Conservation (phyloP, 768 basidiomycete genomes). For the Epithele typhae region DNA sequence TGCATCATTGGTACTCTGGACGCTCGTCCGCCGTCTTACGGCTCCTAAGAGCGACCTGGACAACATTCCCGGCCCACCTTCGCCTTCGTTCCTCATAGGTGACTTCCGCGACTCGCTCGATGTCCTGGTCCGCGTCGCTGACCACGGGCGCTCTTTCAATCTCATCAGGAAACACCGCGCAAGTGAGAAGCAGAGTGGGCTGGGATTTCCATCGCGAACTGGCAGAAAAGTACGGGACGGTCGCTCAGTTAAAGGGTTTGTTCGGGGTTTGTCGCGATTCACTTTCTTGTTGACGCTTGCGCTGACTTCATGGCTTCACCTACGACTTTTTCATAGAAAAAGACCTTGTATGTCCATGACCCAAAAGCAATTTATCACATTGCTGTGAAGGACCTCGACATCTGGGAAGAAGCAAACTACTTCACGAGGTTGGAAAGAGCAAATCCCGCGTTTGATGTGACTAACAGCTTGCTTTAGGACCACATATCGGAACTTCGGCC, state of each 20-base stretch:
- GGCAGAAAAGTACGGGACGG: not conserved
- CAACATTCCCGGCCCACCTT: conserved; percentile 37
- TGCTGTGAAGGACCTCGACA: conserved; percentile 35
- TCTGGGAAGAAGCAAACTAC: conserved; percentile 12
- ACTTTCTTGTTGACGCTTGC: not conserved
- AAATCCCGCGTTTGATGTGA: not conserved
- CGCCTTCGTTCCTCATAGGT: conserved; percentile 29
- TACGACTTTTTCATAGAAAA: conserved; percentile 18
- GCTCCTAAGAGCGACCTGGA: conserved; percentile 31
- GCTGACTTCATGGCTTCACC: not conserved
- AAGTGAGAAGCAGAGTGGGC: not conserved
- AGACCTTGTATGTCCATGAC: conserved; percentile 37
- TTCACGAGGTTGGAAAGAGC: conserved; percentile 18
- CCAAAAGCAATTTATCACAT: conserved; percentile 44
- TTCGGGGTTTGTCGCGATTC: not conserved
- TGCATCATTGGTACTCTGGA: too few species aligned
- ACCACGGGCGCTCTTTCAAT: too few species aligned
- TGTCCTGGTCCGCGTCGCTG: too few species aligned
- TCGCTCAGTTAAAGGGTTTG: not conserved
- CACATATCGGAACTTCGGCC: conserved; percentile 18
- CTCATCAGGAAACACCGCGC: too few species aligned
- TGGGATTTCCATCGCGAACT: not conserved
- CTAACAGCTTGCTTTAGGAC: conserved; percentile 6
- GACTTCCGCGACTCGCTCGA: too few species aligned
- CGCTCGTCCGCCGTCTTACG: conserved; percentile 3